Conservation (phyloP, 2,329 filamentous ascomycete species). For the Aspergillus japonicus region DNA sequence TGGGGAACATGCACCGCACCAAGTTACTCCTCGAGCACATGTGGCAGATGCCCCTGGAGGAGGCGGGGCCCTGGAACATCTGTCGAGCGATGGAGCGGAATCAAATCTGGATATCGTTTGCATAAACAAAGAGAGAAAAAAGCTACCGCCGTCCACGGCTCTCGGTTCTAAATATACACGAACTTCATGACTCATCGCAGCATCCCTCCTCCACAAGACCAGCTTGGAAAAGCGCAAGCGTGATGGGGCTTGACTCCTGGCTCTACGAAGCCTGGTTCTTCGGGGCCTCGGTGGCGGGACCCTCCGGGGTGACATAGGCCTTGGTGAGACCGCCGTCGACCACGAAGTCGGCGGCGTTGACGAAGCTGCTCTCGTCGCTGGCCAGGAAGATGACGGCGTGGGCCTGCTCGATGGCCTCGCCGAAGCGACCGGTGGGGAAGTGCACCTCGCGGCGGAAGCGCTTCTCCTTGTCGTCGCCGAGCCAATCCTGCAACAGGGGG, state of each 20-base stretch:
- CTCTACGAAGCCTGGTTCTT: slow-evolving; percentile 45
- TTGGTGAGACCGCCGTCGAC: slow-evolving; percentile 94
- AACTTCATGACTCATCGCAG: slow-evolving; percentile 10
- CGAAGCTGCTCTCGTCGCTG: slow-evolving; percentile 83
- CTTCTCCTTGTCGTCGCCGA: slow-evolving; percentile 82
- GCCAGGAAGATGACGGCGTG: slow-evolving; percentile 85
- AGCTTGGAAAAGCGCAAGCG: background rate
- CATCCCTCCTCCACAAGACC: background rate
- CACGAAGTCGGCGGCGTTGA: slow-evolving; percentile 88
- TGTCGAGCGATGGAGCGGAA: slow-evolving; percentile 48
- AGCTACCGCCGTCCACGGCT: slow-evolving; percentile 13
- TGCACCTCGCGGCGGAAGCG: slow-evolving; percentile 80
- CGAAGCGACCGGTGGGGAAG: slow-evolving; percentile 84
- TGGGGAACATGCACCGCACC: slow-evolving; percentile 50
- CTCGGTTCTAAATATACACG: slow-evolving; percentile 8
- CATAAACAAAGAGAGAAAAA: slow-evolving; percentile 26
- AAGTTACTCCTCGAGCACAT: slow-evolving; percentile 44
- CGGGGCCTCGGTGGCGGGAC: slow-evolving; percentile 54
- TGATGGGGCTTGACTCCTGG: no score
- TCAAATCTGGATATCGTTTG: slow-evolving; percentile 53
- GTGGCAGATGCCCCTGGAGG: slow-evolving; percentile 39
- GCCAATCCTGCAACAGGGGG: slow-evolving; percentile 86
- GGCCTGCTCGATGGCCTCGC: slow-evolving; percentile 91
- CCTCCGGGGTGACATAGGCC: slow-evolving; percentile 71
- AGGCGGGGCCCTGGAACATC: slow-evolving; percentile 46